Conservation (phyloP, 1,284 basidiomycete genomes). For the Tilletia caries region DNA sequence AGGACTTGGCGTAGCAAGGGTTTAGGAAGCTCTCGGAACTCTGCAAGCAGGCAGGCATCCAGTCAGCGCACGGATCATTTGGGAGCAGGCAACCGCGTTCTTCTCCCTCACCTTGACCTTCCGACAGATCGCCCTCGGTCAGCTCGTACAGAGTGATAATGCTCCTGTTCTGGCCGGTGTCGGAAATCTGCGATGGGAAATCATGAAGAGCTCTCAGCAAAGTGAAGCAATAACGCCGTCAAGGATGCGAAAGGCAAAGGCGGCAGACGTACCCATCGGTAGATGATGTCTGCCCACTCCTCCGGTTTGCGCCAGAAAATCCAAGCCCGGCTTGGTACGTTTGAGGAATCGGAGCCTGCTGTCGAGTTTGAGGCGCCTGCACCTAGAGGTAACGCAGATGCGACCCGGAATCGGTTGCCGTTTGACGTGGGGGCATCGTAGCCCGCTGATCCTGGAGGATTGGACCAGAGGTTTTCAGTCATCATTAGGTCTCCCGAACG, state of each 20-base stretch:
- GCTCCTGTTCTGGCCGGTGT: conserved; percentile 58
- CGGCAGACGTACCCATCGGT: conserved; percentile 56
- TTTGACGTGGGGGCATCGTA: conserved; percentile 28
- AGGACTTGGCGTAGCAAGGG: conserved; percentile 56
- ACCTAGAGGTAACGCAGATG: neutral
- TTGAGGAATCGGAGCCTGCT: neutral
- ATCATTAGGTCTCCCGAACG: too few relatives aligned
- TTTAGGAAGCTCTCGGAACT: conserved; percentile 57
- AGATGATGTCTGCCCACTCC: conserved; percentile 59
- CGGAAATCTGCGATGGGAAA: conserved; percentile 53
- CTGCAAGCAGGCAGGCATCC: conserved; percentile 37
- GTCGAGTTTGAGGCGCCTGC: neutral
- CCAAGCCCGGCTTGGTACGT: conserved; percentile 41
- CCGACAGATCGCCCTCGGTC: conserved; percentile 56
- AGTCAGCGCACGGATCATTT: neutral
- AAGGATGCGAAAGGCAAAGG: neutral
- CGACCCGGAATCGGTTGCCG: conserved; percentile 17
- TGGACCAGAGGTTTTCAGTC: too few relatives aligned
- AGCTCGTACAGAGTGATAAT: conserved; percentile 62
- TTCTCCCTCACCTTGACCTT: conserved; percentile 22
- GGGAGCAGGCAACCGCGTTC: neutral
- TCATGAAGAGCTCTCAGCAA: neutral
- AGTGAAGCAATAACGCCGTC: neutral
- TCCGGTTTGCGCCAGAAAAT: conserved; percentile 60
- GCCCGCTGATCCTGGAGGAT: conserved; percentile 8